These are phyloP conservation scores for Marchantia polymorpha DNA, from an alignment of 225 moss, liverwort and hornwort species.

Conservation along the genomic window DNA sequence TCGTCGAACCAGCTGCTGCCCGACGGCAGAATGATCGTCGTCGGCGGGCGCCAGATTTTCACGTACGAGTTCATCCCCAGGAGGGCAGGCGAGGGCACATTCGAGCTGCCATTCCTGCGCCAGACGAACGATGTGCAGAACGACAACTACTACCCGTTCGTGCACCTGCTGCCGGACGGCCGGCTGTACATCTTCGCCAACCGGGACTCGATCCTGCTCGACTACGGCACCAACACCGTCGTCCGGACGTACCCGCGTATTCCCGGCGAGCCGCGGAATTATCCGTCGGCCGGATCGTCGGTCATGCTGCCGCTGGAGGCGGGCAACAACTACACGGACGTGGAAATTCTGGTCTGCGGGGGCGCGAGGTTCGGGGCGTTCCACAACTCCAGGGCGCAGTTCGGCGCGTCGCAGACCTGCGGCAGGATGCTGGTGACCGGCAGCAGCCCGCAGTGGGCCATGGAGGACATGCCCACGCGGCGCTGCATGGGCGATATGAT, in stretches of 20 bases:
- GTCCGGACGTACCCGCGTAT: slow-evolving; percentile 35
- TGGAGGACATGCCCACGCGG: slow-evolving; percentile 66
- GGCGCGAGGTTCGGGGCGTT: slow-evolving; percentile 54
- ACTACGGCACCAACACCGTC: slow-evolving; percentile 47
- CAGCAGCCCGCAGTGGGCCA: slow-evolving; percentile 43
- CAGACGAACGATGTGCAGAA: slow-evolving; percentile 27
- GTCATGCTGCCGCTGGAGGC: slow-evolving; percentile 54
- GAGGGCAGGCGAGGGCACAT: slow-evolving; percentile 19
- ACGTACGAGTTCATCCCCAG: slow-evolving; percentile 60
- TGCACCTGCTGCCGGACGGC: slow-evolving; percentile 58
- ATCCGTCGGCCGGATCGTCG: slow-evolving; percentile 65
- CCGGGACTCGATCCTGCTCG: slow-evolving; percentile 54
- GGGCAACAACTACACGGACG: slow-evolving; percentile 23
- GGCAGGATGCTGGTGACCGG: slow-evolving; percentile 47
- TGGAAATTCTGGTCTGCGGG: slow-evolving; percentile 67
- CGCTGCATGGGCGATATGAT: slow-evolving; percentile 77
- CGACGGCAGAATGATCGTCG: slow-evolving; percentile 49
- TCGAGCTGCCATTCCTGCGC: slow-evolving; percentile 24
- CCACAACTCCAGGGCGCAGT: background rate
- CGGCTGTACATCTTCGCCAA: slow-evolving; percentile 72
- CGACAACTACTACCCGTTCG: slow-evolving; percentile 66
- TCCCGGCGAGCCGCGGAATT: slow-evolving; percentile 62
- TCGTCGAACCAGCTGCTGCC: slow-evolving; percentile 68
- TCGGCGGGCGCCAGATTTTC: slow-evolving; percentile 44
- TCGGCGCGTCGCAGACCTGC: slow-evolving; percentile 47